These are phyloP conservation scores for Ustilago sp. DNA, from an alignment of 1,284 basidiomycete genomes.

Conservation along the genomic window DNA sequence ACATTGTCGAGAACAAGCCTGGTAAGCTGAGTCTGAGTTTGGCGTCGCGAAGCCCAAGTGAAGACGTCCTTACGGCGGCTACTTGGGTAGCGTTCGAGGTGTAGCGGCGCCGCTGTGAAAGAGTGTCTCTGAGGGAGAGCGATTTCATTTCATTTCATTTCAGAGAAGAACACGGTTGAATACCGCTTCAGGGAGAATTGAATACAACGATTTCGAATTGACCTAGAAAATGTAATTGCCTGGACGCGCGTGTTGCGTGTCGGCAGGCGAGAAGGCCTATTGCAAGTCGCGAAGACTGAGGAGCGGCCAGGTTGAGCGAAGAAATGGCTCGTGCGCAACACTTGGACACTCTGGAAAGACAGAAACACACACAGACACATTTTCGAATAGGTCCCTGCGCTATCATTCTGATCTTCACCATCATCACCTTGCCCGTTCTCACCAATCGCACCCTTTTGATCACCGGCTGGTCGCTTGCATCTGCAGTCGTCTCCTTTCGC, in stretches of 20 bases:
- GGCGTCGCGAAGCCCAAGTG: not conserved
- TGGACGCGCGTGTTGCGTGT: constrained; percentile 26
- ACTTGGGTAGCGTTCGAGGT: not conserved
- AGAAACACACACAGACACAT: constrained; percentile 5
- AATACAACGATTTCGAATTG: not conserved
- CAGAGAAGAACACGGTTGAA: not conserved
- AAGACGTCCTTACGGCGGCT: not conserved
- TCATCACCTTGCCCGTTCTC: constrained; percentile 1
- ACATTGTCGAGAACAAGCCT: not conserved
- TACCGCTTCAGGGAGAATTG: not conserved
- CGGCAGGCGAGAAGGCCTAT: not conserved
- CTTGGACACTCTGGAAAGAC: constrained; percentile 23
- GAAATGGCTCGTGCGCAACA: constrained; percentile 45
- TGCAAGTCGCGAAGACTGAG: not conserved
- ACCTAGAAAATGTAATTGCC: constrained; percentile 8
- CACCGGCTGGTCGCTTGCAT: not conserved
- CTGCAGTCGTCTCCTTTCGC: not conserved
- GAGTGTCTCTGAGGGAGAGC: not conserved
- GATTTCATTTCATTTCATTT: not conserved
- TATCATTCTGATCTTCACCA: constrained; percentile 10
- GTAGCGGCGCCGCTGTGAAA: not conserved
- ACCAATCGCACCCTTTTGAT: not conserved
- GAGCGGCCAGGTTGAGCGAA: not conserved
- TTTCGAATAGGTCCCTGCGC: constrained; percentile 2
- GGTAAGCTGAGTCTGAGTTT: not conserved